Base-by-base conservation (phyloP, 2,329 filamentous ascomycete species). In the Fusarium nematophilum region DNA sequence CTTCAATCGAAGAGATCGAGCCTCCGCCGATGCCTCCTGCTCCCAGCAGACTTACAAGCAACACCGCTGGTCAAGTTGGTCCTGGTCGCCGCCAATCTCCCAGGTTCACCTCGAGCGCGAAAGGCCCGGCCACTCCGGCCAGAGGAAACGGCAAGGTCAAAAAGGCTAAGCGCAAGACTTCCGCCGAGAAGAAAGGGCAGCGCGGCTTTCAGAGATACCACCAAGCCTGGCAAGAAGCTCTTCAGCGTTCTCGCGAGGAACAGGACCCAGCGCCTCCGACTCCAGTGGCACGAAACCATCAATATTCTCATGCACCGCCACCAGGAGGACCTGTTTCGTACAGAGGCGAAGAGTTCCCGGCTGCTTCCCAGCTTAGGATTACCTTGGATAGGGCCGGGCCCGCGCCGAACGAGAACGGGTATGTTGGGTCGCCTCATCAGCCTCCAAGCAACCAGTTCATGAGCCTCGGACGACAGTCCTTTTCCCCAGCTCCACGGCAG, bases 161-260 rank as follows among this genome's bases (percentile, higher is more conserved):
- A 47, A 70, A 71, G 42, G 62, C 66, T 34, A 75, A 73, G 42
- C 61, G 64, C 63, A 70, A 66, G 57, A 67, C 50, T 46, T 50
- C 59, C 26, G 40, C 65, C 18, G 68, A 70, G 15, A 74, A 72
- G 59, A 78, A 71, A 59, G 71, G 73, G 23, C 77, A 79, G 40
- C 73, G 78, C 27, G 80, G 79, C 2, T 82, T 83, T 55, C 76
- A 77, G 60, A 73, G 80, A 59, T 82, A 82, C 46, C 73, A 82
- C 46, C 73, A 78, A 56, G 79, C 75, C n/a, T 78, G 76, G 75
- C 72, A 76, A 53, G 73, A 76, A 34, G 76, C 76, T 15, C 67
- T 78, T 30, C 66, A 70, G 42, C 73, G 76, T 21, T 59, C 42
- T 33, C 62, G 58, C 31, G 61, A 54, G 50, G 49, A 42, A 23